Base-by-base conservation (phyloP, 2,329 filamentous ascomycete genomes). In the Periconia sp. region DNA sequence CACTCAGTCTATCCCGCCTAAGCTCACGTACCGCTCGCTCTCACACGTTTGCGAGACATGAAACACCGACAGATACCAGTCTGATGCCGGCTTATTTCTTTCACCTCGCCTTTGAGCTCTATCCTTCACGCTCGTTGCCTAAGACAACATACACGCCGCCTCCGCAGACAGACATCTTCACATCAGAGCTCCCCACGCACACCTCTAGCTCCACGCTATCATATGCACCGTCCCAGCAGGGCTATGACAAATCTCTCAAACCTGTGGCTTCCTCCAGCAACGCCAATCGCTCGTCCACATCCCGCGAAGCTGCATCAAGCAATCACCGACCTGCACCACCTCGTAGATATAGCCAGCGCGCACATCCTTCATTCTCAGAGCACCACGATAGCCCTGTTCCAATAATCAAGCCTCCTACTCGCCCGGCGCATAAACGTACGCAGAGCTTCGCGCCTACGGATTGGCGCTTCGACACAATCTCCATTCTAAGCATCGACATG, bases 401-500 rank as follows among this genome's bases (percentile, higher is more conserved):
- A 22, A 61, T 47, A 66, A 46, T 58, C 34, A 63, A 66, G 43
- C 53, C 78, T 66, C 38, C 74, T 65, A 49, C 52, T 5, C 43
- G 57, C 30, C 52, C 56, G 7, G 48, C 38, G 8, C 50, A 57
- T 26, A 48, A 39, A 19, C 46, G 57, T 8, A 54, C 63, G 15
- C 59, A 61, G 37, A 64, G 61, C 45, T 62, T 66, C 40, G 65
- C 63, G 3, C 58, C 62, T 9, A 58, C 55, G 77, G 92, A 97
- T 69, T 92, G 89, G 86, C 80, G 94, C 39, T 90, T 95, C 66
- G 88, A 87, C 31, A 78, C 77, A n/a, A 80, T 97, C 38, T 82
- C 80, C 40, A 83, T 96, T 29, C 85, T 92, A 68, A 89, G 88
- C 61, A 84, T 96, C 68, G 88, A 95, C 68, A 85, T 92, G 78